Conservation (phyloP, 2,329 filamentous ascomycete species). For the Rutstroemia sp. region DNA sequence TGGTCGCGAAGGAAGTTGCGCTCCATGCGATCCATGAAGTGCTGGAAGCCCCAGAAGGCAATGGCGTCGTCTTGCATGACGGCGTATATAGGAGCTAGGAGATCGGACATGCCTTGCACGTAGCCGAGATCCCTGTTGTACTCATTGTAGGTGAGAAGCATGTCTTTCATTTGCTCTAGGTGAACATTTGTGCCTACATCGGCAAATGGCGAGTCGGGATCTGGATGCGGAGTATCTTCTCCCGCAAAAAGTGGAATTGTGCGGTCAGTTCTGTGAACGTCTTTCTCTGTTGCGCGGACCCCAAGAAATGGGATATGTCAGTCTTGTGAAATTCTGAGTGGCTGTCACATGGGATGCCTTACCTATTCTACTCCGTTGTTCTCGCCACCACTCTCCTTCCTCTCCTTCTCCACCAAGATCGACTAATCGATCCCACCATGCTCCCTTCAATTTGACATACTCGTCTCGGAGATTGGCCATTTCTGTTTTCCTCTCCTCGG, state of each 20-base stretch:
- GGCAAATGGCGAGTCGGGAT: slow-evolving; percentile 91
- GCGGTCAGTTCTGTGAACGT: slow-evolving; percentile 94
- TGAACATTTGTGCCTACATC: slow-evolving; percentile 93
- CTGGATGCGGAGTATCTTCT: slow-evolving; percentile 93
- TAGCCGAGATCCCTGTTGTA: slow-evolving; percentile 94
- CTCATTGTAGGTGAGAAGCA: slow-evolving; percentile 97
- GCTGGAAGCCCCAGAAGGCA: slow-evolving; percentile 93
- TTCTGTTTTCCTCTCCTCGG: slow-evolving; percentile 75
- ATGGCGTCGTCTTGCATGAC: slow-evolving; percentile 96
- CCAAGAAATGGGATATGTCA: slow-evolving; percentile 44
- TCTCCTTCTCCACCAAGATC: slow-evolving; percentile 75
- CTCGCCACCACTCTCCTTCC: slow-evolving; percentile 91
- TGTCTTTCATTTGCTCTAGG: slow-evolving; percentile 97
- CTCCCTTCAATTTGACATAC: slow-evolving; percentile 86
- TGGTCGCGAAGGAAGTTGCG: slow-evolving; percentile 94
- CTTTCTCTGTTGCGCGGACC: slow-evolving; percentile 68
- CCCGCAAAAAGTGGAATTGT: slow-evolving; percentile 92
- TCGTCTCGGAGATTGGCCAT: slow-evolving; percentile 83
- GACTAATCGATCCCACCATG: slow-evolving; percentile 92
- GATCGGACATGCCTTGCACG: slow-evolving; percentile 97
- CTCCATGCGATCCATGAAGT: slow-evolving; percentile 98
- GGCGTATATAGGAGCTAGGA: slow-evolving; percentile 91
- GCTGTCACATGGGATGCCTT: slow-evolving; percentile 33
- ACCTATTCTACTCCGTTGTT: slow-evolving; percentile 92
- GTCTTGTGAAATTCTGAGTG: slow-evolving; percentile 14